Base-by-base conservation (phyloP, 257 asterid genomes). In the Solanum sparsipilum region DNA sequence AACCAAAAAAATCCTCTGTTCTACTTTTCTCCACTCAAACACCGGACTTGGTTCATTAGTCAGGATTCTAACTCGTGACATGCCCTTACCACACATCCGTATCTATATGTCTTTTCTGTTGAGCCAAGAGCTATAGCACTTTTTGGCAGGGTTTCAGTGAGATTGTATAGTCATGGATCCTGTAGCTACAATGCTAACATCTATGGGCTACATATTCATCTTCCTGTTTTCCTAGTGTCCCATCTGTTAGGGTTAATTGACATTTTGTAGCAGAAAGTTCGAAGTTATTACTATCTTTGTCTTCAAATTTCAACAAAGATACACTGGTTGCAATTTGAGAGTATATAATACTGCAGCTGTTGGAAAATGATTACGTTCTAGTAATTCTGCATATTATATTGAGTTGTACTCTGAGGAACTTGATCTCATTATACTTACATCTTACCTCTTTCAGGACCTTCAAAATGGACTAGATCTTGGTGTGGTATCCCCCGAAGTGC, bases 391-490 rank as follows among this genome's bases (percentile, higher is more conserved):
- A 5, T 81, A 81, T 82, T 48, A 34, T 48, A 34, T 48, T 29
- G 44, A 82, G 29, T 29, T 48, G 29, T 31, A 48, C 86, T 82
- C 70, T 10, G 67, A 29, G 41, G 86, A 81, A 48, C 86, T 48
- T 67, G 34, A 58, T 86, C 81, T 88, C 68, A 83, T 78, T 87
- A 48, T 36, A 52, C 27, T 89, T 29, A 56, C 44, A 29, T 67
- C 44, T 87, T 88, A 27, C 84, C 83, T 23, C 32, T 76, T 21
- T 81, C 94, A 96, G 99, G 99, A 96, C 91, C 94, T 95, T 89
- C 99, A 96, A 88, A 93, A 94, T 67, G 99, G 99, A 89, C 93
- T 96, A 36, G 99, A 96, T 93, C 98, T 94, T 87, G 99, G 98
- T 83, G 93, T 96, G 84, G 98, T 96, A 91, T 94, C 98, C 85